Percentiles rank a stretch among this genome's conserved stretches.
Evolutionary conservation across 2,329 filamentous ascomycete genomes (phyloP).

Genomic region (Penicillium verrucosum): DNA sequence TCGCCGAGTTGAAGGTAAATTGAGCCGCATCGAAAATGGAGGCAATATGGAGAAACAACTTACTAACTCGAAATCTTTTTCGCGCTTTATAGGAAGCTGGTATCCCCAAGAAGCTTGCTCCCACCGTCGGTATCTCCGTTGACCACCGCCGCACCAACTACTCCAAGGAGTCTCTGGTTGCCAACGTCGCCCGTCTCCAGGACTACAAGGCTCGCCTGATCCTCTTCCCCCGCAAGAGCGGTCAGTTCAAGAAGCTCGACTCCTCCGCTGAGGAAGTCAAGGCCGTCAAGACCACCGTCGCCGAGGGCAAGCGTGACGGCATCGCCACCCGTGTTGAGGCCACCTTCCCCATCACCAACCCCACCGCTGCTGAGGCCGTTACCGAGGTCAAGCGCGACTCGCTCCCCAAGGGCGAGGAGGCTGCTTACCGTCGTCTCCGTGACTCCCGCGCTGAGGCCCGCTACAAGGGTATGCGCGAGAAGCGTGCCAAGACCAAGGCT

Average conservation of each 20-base stretch:
- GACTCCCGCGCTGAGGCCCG: conserved; percentile 79
- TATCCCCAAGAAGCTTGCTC: conserved; percentile 88
- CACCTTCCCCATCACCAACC: conserved; percentile 70
- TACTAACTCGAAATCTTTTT: conserved; percentile 16
- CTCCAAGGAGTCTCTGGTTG: conserved; percentile 87
- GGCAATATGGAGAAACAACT: neutral
- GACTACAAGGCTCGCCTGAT: conserved; percentile 95
- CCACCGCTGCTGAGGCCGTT: conserved; percentile 56
- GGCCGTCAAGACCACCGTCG: conserved; percentile 58
- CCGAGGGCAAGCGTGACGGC: conserved; percentile 51
- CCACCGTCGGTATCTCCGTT: conserved; percentile 95
- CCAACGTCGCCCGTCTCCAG: conserved; percentile 97
- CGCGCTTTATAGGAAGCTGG: conserved; percentile 70
- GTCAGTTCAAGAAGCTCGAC: conserved; percentile 91
- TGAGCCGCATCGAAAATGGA: conserved; percentile 7
- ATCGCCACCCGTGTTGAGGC: conserved; percentile 53
- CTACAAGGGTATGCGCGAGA: conserved; percentile 79
- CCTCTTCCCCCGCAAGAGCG: conserved; percentile 93
- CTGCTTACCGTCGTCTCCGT: conserved; percentile 83
- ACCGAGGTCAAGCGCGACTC: conserved; percentile 78
- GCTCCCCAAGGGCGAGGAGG: conserved; percentile 74
- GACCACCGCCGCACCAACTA: conserved; percentile 96
- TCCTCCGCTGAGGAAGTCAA: conserved; percentile 78
- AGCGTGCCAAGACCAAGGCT: conserved; percentile 82
- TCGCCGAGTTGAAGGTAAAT: conserved; percentile 94